Evolutionary conservation across 2,329 filamentous ascomycete genomes (phyloP).

Genomic region (Metarhizium robertsii): DNA sequence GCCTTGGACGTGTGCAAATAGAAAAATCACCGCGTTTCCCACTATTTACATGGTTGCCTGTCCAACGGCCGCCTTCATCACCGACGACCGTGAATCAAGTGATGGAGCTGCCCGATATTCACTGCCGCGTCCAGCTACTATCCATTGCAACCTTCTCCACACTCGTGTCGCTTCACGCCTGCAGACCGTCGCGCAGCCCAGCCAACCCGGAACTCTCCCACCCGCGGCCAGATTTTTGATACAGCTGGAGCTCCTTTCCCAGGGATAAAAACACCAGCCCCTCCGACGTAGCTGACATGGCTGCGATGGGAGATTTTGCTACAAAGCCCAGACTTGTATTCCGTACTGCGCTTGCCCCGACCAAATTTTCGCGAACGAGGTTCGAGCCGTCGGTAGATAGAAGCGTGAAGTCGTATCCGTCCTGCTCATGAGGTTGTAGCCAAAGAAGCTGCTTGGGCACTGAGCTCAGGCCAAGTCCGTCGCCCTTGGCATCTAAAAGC

Average conservation of each 20-base stretch:
- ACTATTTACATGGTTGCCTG: background rate
- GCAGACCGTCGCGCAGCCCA: constrained; percentile 2
- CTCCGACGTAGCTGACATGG: constrained; percentile 9
- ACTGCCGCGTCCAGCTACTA: background rate
- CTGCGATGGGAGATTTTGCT: constrained; percentile 4
- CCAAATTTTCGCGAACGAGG: constrained; percentile 7
- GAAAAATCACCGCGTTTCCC: background rate
- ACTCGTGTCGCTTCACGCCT: background rate
- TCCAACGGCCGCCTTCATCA: background rate
- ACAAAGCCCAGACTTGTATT: constrained; percentile 5
- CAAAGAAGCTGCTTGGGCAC: constrained; percentile 9
- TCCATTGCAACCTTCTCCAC: background rate
- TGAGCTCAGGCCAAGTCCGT: constrained; percentile 1
- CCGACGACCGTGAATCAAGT: background rate
- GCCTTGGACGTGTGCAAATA: background rate
- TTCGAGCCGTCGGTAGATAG: constrained; percentile 7
- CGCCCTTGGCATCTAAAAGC: constrained; percentile 7
- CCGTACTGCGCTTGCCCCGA: constrained; percentile 6
- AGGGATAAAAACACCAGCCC: constrained; percentile 11
- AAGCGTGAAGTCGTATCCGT: constrained; percentile 9
- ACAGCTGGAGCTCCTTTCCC: constrained; percentile 10
- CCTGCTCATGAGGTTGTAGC: constrained; percentile 4
- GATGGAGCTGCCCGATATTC: background rate
- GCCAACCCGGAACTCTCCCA: constrained; percentile 4
- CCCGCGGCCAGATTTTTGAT: constrained; percentile 3